Evolutionary conservation across 2,329 filamentous ascomycete species (phyloP).

Genomic region (Talaromyces sp.): DNA sequence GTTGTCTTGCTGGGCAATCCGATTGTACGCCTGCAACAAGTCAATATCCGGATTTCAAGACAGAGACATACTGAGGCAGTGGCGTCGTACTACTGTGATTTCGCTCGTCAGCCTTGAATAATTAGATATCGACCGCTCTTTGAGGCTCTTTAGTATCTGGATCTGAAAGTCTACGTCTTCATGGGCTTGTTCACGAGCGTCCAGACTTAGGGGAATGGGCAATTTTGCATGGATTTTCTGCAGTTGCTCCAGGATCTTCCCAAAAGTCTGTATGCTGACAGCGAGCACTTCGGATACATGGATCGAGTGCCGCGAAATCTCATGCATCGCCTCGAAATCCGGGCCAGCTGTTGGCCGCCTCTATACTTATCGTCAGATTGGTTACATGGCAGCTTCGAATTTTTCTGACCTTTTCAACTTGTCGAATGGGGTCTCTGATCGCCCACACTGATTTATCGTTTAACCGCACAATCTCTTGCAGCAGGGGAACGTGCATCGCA

Average conservation of each 20-base stretch:
- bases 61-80: too few relatives aligned
- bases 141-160: slow-evolving; percentile 11
- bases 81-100: slow-evolving; percentile 8
- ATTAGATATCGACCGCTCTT: slow-evolving; percentile 9
- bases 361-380: not conserved
- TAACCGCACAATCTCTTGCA: slow-evolving; percentile 8
- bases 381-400: not conserved
- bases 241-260: slow-evolving; percentile 7
- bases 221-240: not conserved
- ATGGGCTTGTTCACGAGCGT: slow-evolving; percentile 4
- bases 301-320: slow-evolving; percentile 10
- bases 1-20: slow-evolving; percentile 10
- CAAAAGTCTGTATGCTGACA: slow-evolving; percentile 9
- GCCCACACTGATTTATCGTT: slow-evolving; percentile 10
- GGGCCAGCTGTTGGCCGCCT: slow-evolving; percentile 4
- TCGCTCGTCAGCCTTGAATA: slow-evolving; percentile 7
- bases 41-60: not conserved
- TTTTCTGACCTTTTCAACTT: slow-evolving; percentile 3
- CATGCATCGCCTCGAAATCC: slow-evolving; percentile 9
- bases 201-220: not conserved
- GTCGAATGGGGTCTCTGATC: slow-evolving; percentile 6
- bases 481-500: slow-evolving; percentile 7
- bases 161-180: slow-evolving; percentile 10
- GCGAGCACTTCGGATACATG: slow-evolving; percentile 9
- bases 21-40: slow-evolving; percentile 7